Conservation (phyloP, 164 flowering plant genomes). For the Litsea cubeba region DNA sequence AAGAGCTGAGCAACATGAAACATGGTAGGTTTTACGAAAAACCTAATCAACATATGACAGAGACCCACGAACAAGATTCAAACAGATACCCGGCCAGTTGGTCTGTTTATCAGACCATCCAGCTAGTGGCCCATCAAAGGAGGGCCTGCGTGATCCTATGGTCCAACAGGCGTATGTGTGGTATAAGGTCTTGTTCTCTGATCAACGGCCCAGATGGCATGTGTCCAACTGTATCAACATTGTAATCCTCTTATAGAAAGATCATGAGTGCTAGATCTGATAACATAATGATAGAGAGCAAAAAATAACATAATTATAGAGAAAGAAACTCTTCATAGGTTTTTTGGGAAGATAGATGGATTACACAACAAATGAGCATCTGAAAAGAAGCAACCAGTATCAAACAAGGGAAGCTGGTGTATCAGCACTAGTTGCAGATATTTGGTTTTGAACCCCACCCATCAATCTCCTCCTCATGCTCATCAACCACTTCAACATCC, state of each 20-base stretch:
- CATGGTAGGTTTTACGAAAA: no score
- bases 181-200: conserved; percentile 55
- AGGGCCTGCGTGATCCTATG: conserved; percentile 63
- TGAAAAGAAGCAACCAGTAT: not conserved
- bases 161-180: conserved; percentile 44
- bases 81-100: conserved; percentile 56
- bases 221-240: conserved; percentile 33
- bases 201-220: not conserved
- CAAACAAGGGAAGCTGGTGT: conserved; percentile 12
- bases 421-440: conserved; percentile 41
- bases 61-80: no score
- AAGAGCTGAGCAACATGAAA: no score
- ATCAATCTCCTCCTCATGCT: conserved; percentile 36
- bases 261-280: conserved; percentile 19
- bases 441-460: conserved; percentile 53
- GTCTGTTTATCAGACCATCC: conserved; percentile 64
- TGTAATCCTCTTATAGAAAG: conserved; percentile 24
- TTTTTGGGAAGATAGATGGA: no score
- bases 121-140: conserved; percentile 71
- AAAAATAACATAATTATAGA: no score
- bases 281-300: no score
- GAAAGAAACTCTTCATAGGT: not conserved
- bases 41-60: no score
- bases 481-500: conserved; percentile 31
- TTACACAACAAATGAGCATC: no score